These are phyloP conservation scores for Kurtzmaniella quercitrusa DNA, from an alignment of 1,139 yeast genomes.

Conservation along the genomic window DNA sequence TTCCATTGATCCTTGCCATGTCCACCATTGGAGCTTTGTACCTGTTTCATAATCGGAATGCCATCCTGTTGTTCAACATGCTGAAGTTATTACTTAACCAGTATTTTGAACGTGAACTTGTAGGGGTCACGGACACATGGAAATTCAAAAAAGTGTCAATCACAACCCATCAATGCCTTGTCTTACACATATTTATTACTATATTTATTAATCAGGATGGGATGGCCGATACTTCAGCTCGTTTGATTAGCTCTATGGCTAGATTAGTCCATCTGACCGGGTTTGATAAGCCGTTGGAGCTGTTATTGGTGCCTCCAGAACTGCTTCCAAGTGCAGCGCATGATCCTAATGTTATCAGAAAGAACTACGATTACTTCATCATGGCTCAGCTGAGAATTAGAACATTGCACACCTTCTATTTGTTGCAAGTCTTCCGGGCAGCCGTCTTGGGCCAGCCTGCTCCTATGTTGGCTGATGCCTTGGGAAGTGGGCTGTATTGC, in stretches of 20 bases:
- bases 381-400: constrained; percentile 81
- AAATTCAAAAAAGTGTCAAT: constrained; percentile 68
- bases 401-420: constrained; percentile 75
- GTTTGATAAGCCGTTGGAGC: constrained; percentile 67
- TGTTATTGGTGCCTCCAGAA: constrained; percentile 57
- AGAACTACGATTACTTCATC: constrained; percentile 69
- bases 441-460: constrained; percentile 58
- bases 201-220: constrained; percentile 74
- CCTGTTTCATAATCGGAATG: constrained; percentile 74
- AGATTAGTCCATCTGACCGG: constrained; percentile 76
- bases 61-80: constrained; percentile 71
- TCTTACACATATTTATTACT: constrained; percentile 76
- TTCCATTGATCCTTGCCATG: constrained; percentile 76
- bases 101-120: constrained; percentile 56
- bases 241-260: constrained; percentile 74
- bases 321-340: constrained; percentile 26
- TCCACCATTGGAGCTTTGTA: constrained; percentile 88
- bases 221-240: constrained; percentile 68
- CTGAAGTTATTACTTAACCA: constrained; percentile 75
- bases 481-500: constrained; percentile 75
- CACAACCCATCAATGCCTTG: constrained; percentile 85
- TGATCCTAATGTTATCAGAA: constrained; percentile 25
- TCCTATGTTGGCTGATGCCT: constrained; percentile 52
- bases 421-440: constrained; percentile 67
- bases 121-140: constrained; percentile 38